phyloP scores from a whole-genome alignment of 208 protist genomes.

The Blechomonas ayalai region DNA sequence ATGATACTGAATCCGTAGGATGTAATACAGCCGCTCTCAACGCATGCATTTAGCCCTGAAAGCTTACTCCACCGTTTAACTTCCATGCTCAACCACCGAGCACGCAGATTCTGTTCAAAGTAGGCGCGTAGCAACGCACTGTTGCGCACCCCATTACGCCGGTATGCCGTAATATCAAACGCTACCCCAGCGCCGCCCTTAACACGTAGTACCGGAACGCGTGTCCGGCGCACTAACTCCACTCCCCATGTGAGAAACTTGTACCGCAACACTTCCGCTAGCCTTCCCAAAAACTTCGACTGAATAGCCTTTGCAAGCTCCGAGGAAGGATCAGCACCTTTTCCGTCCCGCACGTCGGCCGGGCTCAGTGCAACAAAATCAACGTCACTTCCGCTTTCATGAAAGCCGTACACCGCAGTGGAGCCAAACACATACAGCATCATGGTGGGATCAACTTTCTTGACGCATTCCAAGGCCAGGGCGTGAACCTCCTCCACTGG shows the following conservation, averaged over 20 bases:
- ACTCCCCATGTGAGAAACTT: conserved; percentile 39
- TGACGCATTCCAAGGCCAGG: conserved; percentile 30
- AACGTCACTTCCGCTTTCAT: conserved; percentile 62
- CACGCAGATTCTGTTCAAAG: conserved; percentile 46
- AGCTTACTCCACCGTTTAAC: conserved; percentile 86
- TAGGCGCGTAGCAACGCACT: conserved; percentile 69
- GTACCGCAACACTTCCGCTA: conserved; percentile 11
- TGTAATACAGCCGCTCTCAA: conserved; percentile 68
- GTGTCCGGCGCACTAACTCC: conserved; percentile 69
- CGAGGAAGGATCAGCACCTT: conserved; percentile 41
- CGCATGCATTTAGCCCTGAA: conserved; percentile 54
- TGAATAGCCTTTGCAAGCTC: conserved; percentile 65
- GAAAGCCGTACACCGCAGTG: conserved; percentile 60
- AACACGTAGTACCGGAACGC: conserved; percentile 82
- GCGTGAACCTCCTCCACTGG: conserved; percentile 34
- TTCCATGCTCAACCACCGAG: conserved; percentile 66
- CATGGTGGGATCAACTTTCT: conserved; percentile 36
- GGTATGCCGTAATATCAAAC: conserved; percentile 75
- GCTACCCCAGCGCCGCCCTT: conserved; percentile 20
- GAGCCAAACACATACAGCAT: conserved; percentile 79
- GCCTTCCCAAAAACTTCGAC: conserved; percentile 38
- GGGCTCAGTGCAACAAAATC: conserved; percentile 66
- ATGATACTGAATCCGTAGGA: conserved; percentile 88
- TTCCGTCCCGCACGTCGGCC: conserved; percentile 36
- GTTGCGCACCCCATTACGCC: conserved; percentile 86